Base-by-base conservation (phyloP, 2,329 filamentous ascomycete species). In the Arachnopeziza araneosa region DNA sequence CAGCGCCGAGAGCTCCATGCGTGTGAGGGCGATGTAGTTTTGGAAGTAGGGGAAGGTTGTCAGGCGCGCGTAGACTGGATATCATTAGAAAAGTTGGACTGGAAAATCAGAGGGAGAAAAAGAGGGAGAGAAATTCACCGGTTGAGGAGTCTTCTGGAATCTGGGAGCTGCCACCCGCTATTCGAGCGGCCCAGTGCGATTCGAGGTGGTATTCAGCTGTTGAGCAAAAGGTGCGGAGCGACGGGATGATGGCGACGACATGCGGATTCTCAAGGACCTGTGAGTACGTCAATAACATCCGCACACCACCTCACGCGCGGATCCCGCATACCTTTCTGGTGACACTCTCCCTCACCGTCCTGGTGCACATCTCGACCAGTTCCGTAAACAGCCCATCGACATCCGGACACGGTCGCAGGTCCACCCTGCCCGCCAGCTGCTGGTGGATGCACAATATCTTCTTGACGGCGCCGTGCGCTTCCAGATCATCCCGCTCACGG, bases 21-120 rank as follows among this genome's bases (percentile, higher is more conserved):
- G 73, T 0, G 77, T 76, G 26, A 82, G 74, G 23, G 79, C 76
- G 36, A 77, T 61, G 65, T 83, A 83, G 68, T 82, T 82, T 9
- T 70, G 59, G 65, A 77, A 74, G 68, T 83, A 82, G 1, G 79
- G 78, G 62, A 82, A 83, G 1, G 60, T 60, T n/a, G 59, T 54
- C 3, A 80, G 69, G 3, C 69, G 64, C n/a, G 30, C 21, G 21
- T 51, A 55, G 22, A 60, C 63, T 63, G 17, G 36, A 19, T 7
- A 8, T 44, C 2, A 17, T 14, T 44, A 17, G 17, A 19, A 19
- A 44, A 6, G 10, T 44, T 44, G 36, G 4, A 19, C 4, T 44
- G 17, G 36, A 14, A 44, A 44, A 32, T 1, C 19, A n/a, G 24
- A 22, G 5, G 66, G 54, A 52, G 66, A 60, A 48, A 67, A 63